Percentiles rank a stretch among this genome's conserved stretches.
These are phyloP conservation scores for Fagus sylvatica DNA, from an alignment of 306 rosid species.

Conservation along the genomic window DNA sequence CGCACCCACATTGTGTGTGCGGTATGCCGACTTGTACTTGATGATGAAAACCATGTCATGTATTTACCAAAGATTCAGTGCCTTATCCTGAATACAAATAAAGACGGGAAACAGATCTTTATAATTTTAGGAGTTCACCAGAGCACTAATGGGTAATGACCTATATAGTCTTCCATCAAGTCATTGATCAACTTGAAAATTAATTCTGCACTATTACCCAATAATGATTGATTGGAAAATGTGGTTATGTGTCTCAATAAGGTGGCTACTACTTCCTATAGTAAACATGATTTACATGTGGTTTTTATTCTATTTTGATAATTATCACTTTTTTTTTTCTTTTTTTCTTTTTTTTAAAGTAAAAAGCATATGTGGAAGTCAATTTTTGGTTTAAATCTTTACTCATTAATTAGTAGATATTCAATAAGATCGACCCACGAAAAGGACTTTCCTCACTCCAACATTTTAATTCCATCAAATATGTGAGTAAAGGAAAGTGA, in stretches of 20 bases:
- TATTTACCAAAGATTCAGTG: conserved; percentile 3
- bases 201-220: neutral
- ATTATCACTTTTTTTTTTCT: neutral
- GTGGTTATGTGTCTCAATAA: too few relatives aligned
- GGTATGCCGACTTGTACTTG: neutral
- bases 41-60: conserved; percentile 9
- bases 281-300: conserved; percentile 2
- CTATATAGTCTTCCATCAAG: conserved; percentile 12
- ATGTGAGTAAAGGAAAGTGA: too few relatives aligned
- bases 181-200: conserved; percentile 12
- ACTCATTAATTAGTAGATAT: neutral
- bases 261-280: too few relatives aligned
- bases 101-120: neutral
- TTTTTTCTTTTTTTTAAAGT: neutral
- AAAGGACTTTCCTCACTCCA: neutral
- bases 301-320: neutral
- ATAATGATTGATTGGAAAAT: conserved; percentile 4
- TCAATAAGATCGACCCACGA: neutral
- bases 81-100: neutral
- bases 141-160: conserved; percentile 4
- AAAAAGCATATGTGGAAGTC: neutral
- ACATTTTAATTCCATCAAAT: too few relatives aligned
- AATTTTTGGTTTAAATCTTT: neutral
- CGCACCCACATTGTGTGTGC: neutral
- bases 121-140: neutral